These are phyloP conservation scores for Yarrowia sp. DNA, from an alignment of 805 yeast genomes.

Conservation along the genomic window DNA sequence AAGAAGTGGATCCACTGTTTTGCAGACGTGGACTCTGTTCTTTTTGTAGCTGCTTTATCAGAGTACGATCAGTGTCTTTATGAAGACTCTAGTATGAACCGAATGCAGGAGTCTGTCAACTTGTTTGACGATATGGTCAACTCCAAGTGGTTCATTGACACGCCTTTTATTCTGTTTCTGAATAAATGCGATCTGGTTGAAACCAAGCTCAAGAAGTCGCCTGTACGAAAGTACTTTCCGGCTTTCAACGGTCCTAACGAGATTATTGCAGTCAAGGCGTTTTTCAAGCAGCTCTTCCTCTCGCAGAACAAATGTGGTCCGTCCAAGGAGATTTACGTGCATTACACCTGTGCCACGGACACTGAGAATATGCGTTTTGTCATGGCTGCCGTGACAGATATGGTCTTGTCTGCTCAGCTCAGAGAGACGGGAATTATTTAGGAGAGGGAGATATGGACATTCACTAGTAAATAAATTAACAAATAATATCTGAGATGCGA, in stretches of 20 bases:
- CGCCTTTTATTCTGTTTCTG: constrained; percentile 85
- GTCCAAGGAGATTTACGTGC: constrained; percentile 79
- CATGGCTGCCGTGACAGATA: constrained; percentile 86
- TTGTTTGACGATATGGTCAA: constrained; percentile 81
- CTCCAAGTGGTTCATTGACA: constrained; percentile 77
- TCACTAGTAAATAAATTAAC: too few relatives aligned
- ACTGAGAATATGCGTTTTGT: constrained; percentile 85
- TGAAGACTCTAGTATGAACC: constrained; percentile 84
- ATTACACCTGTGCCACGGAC: constrained; percentile 95
- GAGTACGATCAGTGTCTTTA: constrained; percentile 91
- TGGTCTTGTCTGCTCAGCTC: constrained; percentile 79
- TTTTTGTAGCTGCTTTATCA: constrained; percentile 83
- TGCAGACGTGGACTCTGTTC: constrained; percentile 81
- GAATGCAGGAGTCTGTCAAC: constrained; percentile 87
- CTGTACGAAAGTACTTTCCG: constrained; percentile 73
- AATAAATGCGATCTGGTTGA: constrained; percentile 85
- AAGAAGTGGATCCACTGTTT: constrained; percentile 94
- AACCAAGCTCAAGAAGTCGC: constrained; percentile 62
- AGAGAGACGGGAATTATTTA: constrained; percentile 72
- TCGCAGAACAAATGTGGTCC: constrained; percentile 55
- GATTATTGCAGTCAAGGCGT: constrained; percentile 45
- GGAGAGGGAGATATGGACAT: background rate
- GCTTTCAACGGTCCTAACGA: constrained; percentile 58
- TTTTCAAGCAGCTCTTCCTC: constrained; percentile 66
- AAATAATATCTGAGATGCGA: too few relatives aligned